Percentiles rank a stretch among this genome's conserved stretches.
Conservation (phyloP, 495 filamentous ascomycete species). For the Corynascus novoguineensis region DNA sequence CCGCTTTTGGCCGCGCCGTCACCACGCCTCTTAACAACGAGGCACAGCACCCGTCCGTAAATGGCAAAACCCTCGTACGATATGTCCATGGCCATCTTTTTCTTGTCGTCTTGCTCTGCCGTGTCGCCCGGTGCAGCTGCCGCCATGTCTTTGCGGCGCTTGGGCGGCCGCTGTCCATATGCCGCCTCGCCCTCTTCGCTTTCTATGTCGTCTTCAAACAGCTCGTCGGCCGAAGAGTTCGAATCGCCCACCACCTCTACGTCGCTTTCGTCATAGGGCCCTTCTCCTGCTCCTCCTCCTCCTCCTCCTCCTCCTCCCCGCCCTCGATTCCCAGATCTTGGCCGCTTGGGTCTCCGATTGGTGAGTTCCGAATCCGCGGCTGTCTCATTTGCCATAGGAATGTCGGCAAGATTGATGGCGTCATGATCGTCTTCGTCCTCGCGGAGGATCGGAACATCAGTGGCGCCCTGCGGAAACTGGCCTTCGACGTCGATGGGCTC, state of each 20-base stretch:
- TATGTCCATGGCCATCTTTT: conserved; percentile 78
- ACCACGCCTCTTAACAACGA: conserved; percentile 68
- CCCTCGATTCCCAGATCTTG: conserved; percentile 19
- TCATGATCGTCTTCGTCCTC: conserved; percentile 38
- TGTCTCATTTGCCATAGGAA: conserved; percentile 39
- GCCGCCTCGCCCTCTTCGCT: conserved; percentile 24
- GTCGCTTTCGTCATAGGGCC: conserved; percentile 26
- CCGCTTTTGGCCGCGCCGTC: conserved; percentile 24
- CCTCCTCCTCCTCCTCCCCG: too few species aligned
- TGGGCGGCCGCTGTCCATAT: conserved; percentile 30
- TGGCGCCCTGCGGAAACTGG: conserved; percentile 31
- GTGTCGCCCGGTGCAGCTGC: conserved; percentile 22
- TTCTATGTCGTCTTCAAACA: conserved; percentile 32
- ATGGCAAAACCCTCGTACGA: conserved; percentile 94
- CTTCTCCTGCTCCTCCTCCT: conserved; percentile 22
- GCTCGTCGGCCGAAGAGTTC: conserved; percentile 24
- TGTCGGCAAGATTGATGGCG: conserved; percentile 36
- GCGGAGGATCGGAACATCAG: conserved; percentile 34
- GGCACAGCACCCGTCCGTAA: conserved; percentile 82
- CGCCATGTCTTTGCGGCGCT: conserved; percentile 43
- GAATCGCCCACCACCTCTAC: conserved; percentile 13
- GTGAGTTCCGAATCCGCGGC: conserved; percentile 25
- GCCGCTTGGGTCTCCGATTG: conserved; percentile 29
- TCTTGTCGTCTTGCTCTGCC: conserved; percentile 66
- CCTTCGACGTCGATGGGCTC: conserved; percentile 46